These are phyloP conservation scores for Stachybotrys elegans DNA, from an alignment of 2,329 filamentous ascomycete species.

Conservation along the genomic window DNA sequence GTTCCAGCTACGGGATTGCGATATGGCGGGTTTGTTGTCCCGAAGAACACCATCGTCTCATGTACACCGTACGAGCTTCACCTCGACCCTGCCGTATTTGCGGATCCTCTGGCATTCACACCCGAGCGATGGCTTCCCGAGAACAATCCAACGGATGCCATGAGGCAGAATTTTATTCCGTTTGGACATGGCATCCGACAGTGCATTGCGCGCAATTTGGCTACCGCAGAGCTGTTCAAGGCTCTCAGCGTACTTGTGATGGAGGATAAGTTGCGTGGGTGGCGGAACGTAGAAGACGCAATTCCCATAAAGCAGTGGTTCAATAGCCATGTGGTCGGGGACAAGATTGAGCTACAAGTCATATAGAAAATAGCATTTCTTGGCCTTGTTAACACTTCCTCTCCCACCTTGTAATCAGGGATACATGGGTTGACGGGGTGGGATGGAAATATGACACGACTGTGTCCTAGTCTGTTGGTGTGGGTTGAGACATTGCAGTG, in stretches of 20 bases:
- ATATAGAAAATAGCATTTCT: no score
- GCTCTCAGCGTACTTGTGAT: background rate
- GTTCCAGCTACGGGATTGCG: constrained; percentile 27
- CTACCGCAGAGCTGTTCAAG: constrained; percentile 31
- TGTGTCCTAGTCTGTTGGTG: no score
- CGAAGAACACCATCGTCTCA: constrained; percentile 38
- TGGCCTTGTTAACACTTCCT: no score
- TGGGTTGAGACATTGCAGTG: no score
- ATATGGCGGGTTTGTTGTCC: constrained; percentile 31
- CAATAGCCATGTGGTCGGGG: background rate
- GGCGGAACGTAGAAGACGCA: background rate
- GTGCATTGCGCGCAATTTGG: constrained; percentile 46
- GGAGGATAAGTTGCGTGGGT: background rate
- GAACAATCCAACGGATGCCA: constrained; percentile 7
- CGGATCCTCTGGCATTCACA: constrained; percentile 33
- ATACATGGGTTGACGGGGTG: no score
- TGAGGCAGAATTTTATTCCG: constrained; percentile 32
- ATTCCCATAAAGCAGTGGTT: constrained; percentile 2
- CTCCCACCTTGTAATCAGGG: no score
- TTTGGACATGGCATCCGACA: constrained; percentile 43
- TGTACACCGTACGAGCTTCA: constrained; percentile 41
- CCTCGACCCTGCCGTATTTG: constrained; percentile 36
- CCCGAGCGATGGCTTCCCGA: constrained; percentile 47
- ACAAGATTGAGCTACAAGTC: background rate
- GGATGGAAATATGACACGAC: no score